Conservation (phyloP, 805 yeast species). For the Kodamaea laetipori region DNA sequence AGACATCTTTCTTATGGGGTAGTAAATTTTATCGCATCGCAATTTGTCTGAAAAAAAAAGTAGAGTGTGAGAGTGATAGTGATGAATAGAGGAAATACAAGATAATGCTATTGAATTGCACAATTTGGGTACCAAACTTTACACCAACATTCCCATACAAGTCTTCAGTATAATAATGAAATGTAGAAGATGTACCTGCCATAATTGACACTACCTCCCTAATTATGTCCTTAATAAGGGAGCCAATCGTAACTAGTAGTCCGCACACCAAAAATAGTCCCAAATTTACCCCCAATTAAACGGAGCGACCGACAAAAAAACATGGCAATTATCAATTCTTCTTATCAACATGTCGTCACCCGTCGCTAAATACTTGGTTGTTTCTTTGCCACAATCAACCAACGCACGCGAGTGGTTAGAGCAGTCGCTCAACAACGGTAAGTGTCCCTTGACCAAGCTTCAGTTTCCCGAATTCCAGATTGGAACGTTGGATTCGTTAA, state of each 20-base stretch:
- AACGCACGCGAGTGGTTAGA: conserved; percentile 57
- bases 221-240: too few species aligned
- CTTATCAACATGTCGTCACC: conserved; percentile 4
- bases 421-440: conserved; percentile 56
- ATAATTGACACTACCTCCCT: too few species aligned
- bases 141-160: too few species aligned
- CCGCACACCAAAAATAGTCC: not conserved
- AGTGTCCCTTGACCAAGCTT: conserved; percentile 53
- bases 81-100: too few species aligned
- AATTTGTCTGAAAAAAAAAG: conserved; percentile 5
- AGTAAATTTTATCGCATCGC: conserved; percentile 11
- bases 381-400: conserved; percentile 60
- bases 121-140: too few species aligned
- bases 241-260: not conserved
- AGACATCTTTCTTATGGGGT: conserved; percentile 41
- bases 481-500: conserved; percentile 90
- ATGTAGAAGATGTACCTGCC: too few species aligned
- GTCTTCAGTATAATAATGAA: too few species aligned
- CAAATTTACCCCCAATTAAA: conserved; percentile 1
- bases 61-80: not conserved
- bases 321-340: not conserved
- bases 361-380: conserved; percentile 48
- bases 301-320: conserved; percentile 8
- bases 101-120: too few species aligned
- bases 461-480: conserved; percentile 84